These are phyloP conservation scores for Friedmanniomyces endolithicus DNA, from an alignment of 495 filamentous ascomycete species.

Conservation along the genomic window DNA sequence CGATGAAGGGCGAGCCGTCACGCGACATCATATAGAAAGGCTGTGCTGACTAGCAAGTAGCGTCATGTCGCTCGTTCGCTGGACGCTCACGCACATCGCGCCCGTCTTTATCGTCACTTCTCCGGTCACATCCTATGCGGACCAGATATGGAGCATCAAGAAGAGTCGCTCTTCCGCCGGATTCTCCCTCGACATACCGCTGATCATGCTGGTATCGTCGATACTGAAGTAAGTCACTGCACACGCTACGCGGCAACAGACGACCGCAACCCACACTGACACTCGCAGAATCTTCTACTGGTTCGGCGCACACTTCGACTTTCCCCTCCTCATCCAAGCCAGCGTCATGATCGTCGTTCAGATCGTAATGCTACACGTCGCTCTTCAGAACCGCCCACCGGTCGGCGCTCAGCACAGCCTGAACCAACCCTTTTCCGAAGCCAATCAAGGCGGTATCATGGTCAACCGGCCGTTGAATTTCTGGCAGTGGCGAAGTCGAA, in stretches of 20 bases:
- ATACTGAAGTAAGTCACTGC: conserved; percentile 58
- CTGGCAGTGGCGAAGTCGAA: conserved; percentile 80
- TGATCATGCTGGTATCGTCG: conserved; percentile 95
- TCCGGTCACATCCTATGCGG: conserved; percentile 74
- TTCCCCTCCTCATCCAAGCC: conserved; percentile 69
- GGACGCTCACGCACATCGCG: conserved; percentile 26
- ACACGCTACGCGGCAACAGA: background rate
- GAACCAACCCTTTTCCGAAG: conserved; percentile 39
- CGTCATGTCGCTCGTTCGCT: conserved; percentile 13
- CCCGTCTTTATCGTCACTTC: conserved; percentile 55
- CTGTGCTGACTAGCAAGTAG: background rate
- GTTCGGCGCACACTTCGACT: conserved; percentile 75
- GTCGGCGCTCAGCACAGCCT: conserved; percentile 23
- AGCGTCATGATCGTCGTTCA: conserved; percentile 79
- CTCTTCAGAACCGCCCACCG: conserved; percentile 73
- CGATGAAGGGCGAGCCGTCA: background rate
- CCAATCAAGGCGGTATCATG: conserved; percentile 34
- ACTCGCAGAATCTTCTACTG: conserved; percentile 73
- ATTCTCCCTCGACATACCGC: conserved; percentile 80
- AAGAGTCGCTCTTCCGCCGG: conserved; percentile 68
- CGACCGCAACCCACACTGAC: background rate
- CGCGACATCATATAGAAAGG: background rate
- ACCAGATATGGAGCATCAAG: conserved; percentile 87
- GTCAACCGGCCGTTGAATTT: conserved; percentile 67
- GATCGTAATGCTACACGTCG: conserved; percentile 71